Evolutionary conservation across 805 yeast genomes (phyloP).

Genomic region (Candida michaelii): DNA sequence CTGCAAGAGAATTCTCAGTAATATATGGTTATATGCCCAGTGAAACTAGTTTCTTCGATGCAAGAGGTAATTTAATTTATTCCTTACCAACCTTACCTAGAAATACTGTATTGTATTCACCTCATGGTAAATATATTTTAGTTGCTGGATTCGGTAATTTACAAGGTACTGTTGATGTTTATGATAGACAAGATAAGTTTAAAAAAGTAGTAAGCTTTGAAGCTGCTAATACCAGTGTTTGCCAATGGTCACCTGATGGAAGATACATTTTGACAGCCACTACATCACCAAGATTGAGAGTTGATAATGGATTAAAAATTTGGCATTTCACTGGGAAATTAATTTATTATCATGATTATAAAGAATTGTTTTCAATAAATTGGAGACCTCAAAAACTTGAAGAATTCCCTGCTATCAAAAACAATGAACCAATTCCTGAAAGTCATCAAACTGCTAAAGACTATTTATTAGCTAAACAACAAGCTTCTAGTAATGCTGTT

Average conservation of each 20-base stretch:
- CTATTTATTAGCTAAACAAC: conserved; percentile 43
- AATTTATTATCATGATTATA: conserved; percentile 73
- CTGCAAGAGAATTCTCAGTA: conserved; percentile 95
- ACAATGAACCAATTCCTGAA: conserved; percentile 52
- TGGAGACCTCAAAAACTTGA: conserved; percentile 74
- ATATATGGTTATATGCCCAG: conserved; percentile 98
- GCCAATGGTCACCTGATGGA: conserved; percentile 98
- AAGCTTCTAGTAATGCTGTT: conserved; percentile 30
- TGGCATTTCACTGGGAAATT: conserved; percentile 92
- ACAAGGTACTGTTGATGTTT: conserved; percentile 93
- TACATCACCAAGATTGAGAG: conserved; percentile 94
- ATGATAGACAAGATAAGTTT: conserved; percentile 88
- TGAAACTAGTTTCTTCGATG: conserved; percentile 88
- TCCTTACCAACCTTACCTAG: conserved; percentile 84
- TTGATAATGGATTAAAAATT: conserved; percentile 89
- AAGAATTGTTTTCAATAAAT: conserved; percentile 73
- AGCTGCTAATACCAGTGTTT: conserved; percentile 93
- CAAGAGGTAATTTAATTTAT: conserved; percentile 85
- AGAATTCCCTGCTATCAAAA: conserved; percentile 55
- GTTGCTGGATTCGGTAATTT: conserved; percentile 98
- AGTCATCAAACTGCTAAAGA: conserved; percentile 73
- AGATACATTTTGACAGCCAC: conserved; percentile 92
- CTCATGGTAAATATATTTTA: conserved; percentile 86
- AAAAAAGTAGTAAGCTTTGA: conserved; percentile 75
- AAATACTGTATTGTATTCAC: conserved; percentile 88